Evolutionary conservation across 2,329 filamentous ascomycete species (phyloP).

Genomic region (Scortechinia acanthostroma): DNA sequence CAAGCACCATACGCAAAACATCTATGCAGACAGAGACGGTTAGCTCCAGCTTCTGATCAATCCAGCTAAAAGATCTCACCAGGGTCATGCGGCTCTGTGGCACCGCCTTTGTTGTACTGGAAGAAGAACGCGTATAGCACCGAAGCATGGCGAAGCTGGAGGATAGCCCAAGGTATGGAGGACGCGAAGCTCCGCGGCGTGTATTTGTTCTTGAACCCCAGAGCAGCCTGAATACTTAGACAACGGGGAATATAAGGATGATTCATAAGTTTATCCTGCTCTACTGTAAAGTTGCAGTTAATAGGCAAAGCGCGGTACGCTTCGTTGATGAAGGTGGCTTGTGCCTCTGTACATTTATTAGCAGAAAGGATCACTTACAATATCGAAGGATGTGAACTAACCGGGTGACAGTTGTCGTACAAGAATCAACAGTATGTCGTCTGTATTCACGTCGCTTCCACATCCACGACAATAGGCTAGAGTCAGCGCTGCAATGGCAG

Average conservation of each 20-base stretch:
- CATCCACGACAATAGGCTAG: background rate
- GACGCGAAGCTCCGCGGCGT: background rate
- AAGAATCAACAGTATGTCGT: background rate
- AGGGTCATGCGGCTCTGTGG: background rate
- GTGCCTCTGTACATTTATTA: background rate
- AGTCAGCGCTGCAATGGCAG: background rate
- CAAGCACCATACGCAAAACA: background rate
- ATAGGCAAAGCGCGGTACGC: background rate
- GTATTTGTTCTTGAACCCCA: background rate
- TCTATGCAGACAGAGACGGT: background rate
- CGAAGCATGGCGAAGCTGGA: background rate
- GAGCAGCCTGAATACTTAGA: background rate
- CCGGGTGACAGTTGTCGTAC: background rate
- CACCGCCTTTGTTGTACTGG: background rate
- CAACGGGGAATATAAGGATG: slow-evolving; percentile 2
- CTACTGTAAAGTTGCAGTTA: slow-evolving; percentile 1
- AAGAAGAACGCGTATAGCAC: background rate
- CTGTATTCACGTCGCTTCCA: background rate
- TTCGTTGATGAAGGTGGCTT: background rate
- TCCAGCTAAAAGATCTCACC: background rate
- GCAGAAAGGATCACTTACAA: too few species aligned
- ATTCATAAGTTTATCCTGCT: background rate
- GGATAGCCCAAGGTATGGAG: background rate
- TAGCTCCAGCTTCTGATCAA: background rate
- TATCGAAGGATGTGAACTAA: background rate